Evolutionary conservation across 1,284 basidiomycete genomes (phyloP).

Genomic region (Ganoderma sp.): DNA sequence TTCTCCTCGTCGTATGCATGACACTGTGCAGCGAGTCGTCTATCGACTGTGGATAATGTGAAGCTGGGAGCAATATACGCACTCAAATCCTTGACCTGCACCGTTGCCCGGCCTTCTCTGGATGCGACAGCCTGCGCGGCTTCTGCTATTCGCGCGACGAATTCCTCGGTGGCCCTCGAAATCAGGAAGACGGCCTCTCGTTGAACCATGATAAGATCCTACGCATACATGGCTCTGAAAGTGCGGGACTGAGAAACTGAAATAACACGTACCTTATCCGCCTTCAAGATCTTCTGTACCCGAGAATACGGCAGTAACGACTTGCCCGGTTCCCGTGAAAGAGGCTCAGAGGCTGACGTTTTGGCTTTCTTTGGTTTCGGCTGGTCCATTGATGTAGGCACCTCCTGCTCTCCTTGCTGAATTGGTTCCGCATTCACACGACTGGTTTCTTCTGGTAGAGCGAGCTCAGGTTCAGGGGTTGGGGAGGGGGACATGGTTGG

Average conservation of each 20-base stretch:
- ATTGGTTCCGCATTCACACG: background rate
- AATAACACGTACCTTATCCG: constrained; percentile 62
- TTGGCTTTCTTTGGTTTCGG: constrained; percentile 26
- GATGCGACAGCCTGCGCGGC: constrained; percentile 66
- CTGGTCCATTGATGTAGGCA: background rate
- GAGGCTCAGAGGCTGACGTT: constrained; percentile 13
- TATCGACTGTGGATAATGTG: background rate
- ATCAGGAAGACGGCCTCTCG: constrained; percentile 77
- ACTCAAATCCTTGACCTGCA: constrained; percentile 78
- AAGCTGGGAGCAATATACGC: constrained; percentile 31
- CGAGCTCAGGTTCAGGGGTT: background rate
- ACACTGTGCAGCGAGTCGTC: constrained; percentile 46
- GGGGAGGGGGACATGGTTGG: background rate
- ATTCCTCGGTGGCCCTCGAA: constrained; percentile 79
- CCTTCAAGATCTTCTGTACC: constrained; percentile 81
- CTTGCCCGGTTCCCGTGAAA: constrained; percentile 52
- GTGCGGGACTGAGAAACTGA: background rate
- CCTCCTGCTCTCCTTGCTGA: background rate
- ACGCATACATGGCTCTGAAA: background rate
- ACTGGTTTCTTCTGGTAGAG: background rate
- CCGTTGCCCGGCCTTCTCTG: constrained; percentile 66
- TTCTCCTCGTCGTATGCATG: constrained; percentile 66
- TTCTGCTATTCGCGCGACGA: constrained; percentile 68
- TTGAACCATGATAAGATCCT: constrained; percentile 78
- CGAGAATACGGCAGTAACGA: constrained; percentile 71